Base-by-base conservation (phyloP, 345 rosid species). In the Isatis tinctoria region DNA sequence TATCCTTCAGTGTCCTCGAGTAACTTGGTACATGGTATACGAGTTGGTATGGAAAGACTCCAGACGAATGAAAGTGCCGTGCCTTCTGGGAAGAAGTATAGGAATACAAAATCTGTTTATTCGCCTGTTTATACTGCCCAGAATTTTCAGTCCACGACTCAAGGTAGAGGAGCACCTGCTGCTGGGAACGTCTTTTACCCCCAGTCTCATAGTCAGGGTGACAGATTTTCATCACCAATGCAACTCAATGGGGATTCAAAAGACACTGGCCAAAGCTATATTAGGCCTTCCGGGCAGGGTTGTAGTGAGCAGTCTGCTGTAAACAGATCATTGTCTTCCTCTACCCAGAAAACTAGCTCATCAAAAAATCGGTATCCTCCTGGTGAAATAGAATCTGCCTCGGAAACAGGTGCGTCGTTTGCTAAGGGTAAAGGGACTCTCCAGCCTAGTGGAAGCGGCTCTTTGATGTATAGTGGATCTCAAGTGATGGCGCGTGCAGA, bases 1-100 rank as follows among this genome's bases (percentile, higher is more conserved):
- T 95, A 92, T 81, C 99, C 99, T 18, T 87, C 98, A 17, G 86
- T 83, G 41, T 82, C 99, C 52, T 83, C 97, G 39, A 82, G 64
- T 67, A 88, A 83, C 49, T 58, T 72, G 73, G 67, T 81, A 74
- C 92, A 81, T 79, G 85, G 84, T 61, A 63, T 80, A 17, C 93
- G 85, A 75, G 77, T 66, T 73, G 89, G 91, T 67, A 77, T 84
- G 79, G 95, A 83, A 67, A 84, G 81, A 80, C 90, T 88, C 62
- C 72, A 75, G 49, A 84, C 78, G 20, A 85, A 86, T 83, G 90
- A 87, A 64, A 75, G 48, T 64, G 49, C 40, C n/a, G 17, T 75
- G 10, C 70, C 85, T 43, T 58, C 83, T 78, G 91, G 83, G 49
- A 88, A 85, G 79, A 78, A 86, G 63, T 51, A 74, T 74, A 68